Evolutionary conservation across 192 early-diverging fungal genomes (phyloP).

Genomic region (Coemansia sp.): DNA sequence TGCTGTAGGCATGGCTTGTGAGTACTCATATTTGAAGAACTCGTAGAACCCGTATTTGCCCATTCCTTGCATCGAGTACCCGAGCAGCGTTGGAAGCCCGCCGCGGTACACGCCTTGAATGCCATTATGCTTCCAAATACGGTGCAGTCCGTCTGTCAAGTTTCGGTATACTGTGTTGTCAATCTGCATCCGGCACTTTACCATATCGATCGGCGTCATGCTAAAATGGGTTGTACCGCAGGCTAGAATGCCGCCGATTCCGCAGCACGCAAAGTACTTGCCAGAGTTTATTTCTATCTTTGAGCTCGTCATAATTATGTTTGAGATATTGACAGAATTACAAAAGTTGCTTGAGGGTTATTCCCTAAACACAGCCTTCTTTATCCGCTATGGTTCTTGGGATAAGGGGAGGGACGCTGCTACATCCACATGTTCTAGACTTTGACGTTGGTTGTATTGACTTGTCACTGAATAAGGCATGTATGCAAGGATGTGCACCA

Average conservation of each 20-base stretch:
- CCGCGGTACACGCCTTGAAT: conserved; percentile 66
- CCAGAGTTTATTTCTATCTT: conserved; percentile 20
- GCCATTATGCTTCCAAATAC: conserved; percentile 54
- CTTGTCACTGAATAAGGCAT: too few relatives aligned
- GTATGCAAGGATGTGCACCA: too few relatives aligned
- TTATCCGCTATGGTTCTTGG: too few relatives aligned
- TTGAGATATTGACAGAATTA: too few relatives aligned
- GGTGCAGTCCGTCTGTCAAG: conserved; percentile 25
- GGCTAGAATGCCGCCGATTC: conserved; percentile 56
- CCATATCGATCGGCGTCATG: conserved; percentile 54
- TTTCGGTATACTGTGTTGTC: conserved; percentile 22
- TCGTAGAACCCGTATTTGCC: conserved; percentile 86
- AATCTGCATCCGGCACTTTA: conserved; percentile 46
- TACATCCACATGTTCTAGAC: too few relatives aligned
- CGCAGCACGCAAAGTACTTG: conserved; percentile 55
- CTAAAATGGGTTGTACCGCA: conserved; percentile 58
- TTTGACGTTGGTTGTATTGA: too few relatives aligned
- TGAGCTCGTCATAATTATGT: neutral
- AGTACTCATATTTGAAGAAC: conserved; percentile 70
- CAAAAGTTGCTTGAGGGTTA: too few relatives aligned
- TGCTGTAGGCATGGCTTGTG: conserved; percentile 47
- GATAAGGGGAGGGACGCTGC: too few relatives aligned
- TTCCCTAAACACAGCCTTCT: too few relatives aligned
- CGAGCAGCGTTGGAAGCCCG: conserved; percentile 66
- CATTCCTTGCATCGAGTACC: conserved; percentile 74